Percentiles rank a stretch among this genome's conserved stretches.
Conservation (phyloP, 1,284 basidiomycete genomes). For the Limonomyces culmigenus region DNA sequence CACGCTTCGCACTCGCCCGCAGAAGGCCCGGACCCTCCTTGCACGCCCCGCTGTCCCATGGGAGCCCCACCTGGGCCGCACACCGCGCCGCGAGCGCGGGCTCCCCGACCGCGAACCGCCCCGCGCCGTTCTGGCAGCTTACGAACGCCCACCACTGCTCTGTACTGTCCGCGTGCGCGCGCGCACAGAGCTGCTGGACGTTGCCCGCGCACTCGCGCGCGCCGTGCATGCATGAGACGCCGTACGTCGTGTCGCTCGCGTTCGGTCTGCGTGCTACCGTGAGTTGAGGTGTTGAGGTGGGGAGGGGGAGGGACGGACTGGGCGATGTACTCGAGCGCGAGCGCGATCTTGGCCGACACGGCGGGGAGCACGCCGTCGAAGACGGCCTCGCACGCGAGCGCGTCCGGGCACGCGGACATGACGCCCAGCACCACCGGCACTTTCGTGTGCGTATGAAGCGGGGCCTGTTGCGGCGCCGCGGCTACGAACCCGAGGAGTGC, state of each 20-base stretch:
- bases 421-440: conserved; percentile 46
- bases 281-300: conserved; percentile 6
- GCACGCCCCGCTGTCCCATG: conserved; percentile 35
- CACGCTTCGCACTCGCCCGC: conserved; percentile 36
- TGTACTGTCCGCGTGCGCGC: conserved; percentile 31
- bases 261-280: conserved; percentile 32
- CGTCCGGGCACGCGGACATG: conserved; percentile 69
- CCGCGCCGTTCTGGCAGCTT: conserved; percentile 63
- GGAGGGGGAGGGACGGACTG: conserved; percentile 27
- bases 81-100: conserved; percentile 52
- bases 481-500: too few species aligned
- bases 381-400: conserved; percentile 58
- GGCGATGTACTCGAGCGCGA: conserved; percentile 60
- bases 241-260: conserved; percentile 44
- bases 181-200: conserved; percentile 69
- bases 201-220: conserved; percentile 72
- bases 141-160: conserved; percentile 54
- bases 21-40: conserved; percentile 45
- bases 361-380: conserved; percentile 57
- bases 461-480: too few species aligned
- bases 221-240: conserved; percentile 69
- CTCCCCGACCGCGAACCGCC: conserved; percentile 44
- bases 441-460: conserved; percentile 20
- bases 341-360: conserved; percentile 48
- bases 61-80: conserved; percentile 59